These are phyloP conservation scores for Papiliotrema terrestris DNA, from an alignment of 1,284 basidiomycete genomes.

Conservation along the genomic window DNA sequence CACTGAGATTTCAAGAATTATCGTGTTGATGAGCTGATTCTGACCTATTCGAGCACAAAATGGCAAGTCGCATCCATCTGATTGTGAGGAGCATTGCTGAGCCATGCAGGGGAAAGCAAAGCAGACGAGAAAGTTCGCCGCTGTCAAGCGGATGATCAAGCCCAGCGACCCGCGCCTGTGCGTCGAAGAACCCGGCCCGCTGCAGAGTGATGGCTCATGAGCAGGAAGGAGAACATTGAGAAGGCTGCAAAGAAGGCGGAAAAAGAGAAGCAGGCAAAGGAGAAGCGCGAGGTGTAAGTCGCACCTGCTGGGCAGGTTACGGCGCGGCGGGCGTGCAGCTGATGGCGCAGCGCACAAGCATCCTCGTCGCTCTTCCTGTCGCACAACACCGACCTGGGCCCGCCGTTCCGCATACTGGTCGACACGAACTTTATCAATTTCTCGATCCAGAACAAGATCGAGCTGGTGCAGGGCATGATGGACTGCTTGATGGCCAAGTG, in stretches of 20 bases:
- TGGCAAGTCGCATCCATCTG: no score
- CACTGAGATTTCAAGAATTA: neutral
- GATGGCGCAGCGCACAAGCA: conserved; percentile 24
- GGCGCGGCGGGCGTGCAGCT: no score
- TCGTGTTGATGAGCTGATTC: neutral
- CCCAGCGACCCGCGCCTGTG: conserved; percentile 91
- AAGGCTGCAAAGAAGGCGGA: conserved; percentile 52
- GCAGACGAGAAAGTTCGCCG: conserved; percentile 91
- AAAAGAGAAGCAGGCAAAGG: conserved; percentile 50
- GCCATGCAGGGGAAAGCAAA: conserved; percentile 76
- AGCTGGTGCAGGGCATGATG: conserved; percentile 97
- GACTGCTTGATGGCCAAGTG: conserved; percentile 99
- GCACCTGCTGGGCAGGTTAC: conserved; percentile 31
- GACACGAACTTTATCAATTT: conserved; percentile 99
- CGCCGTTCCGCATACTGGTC: conserved; percentile 94
- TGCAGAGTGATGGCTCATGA: no score
- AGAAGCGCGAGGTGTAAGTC: conserved; percentile 50
- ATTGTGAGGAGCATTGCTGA: neutral
- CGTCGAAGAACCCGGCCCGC: conserved; percentile 40
- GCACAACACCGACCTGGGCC: conserved; percentile 93
- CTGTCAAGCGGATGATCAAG: conserved; percentile 91
- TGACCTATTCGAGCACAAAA: no score
- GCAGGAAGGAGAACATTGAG: conserved; percentile 54
- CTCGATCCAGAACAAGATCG: conserved; percentile 95
- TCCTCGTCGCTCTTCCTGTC: conserved; percentile 70